phyloP scores from a whole-genome alignment of 352 stramenopile species.

The Phytophthora tubulina region DNA sequence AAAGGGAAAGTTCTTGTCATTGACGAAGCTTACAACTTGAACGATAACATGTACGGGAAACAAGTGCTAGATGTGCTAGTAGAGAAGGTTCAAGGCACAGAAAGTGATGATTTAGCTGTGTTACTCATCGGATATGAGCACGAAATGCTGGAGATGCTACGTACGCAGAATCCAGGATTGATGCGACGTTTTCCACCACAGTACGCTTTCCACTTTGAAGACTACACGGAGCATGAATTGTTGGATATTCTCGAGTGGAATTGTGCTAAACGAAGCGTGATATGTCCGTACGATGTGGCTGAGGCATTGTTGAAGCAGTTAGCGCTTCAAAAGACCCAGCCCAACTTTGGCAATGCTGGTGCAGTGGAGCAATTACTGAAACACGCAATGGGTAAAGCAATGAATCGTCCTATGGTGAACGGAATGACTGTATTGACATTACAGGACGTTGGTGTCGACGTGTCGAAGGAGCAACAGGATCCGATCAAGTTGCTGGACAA shows the following conservation, averaged over 20 bases:
- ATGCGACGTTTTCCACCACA: slow-evolving; percentile 87
- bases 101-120: slow-evolving; percentile 93
- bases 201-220: slow-evolving; percentile 93
- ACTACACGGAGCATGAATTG: slow-evolving; percentile 91
- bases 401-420: slow-evolving; percentile 50
- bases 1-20: slow-evolving; percentile 94
- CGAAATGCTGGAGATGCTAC: slow-evolving; percentile 93
- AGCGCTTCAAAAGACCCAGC: slow-evolving; percentile 68
- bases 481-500: slow-evolving; percentile 55
- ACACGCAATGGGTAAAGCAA: slow-evolving; percentile 72
- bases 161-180: slow-evolving; percentile 90
- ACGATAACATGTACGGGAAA: slow-evolving; percentile 74
- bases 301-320: slow-evolving; percentile 69
- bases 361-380: slow-evolving; percentile 88
- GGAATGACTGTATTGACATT: slow-evolving; percentile 54
- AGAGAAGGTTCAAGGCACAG: slow-evolving; percentile 91
- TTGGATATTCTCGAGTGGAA: slow-evolving; percentile 74
- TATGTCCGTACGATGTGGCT: slow-evolving; percentile 59
- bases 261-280: slow-evolving; percentile 60
- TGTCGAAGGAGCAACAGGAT: slow-evolving; percentile 37
- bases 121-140: slow-evolving; percentile 92
- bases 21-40: slow-evolving; percentile 94
- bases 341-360: slow-evolving; percentile 93
- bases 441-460: slow-evolving; percentile 60
- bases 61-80: slow-evolving; percentile 91